phyloP scores from a whole-genome alignment of 768 basidiomycete genomes.

The Zangia roseola region DNA sequence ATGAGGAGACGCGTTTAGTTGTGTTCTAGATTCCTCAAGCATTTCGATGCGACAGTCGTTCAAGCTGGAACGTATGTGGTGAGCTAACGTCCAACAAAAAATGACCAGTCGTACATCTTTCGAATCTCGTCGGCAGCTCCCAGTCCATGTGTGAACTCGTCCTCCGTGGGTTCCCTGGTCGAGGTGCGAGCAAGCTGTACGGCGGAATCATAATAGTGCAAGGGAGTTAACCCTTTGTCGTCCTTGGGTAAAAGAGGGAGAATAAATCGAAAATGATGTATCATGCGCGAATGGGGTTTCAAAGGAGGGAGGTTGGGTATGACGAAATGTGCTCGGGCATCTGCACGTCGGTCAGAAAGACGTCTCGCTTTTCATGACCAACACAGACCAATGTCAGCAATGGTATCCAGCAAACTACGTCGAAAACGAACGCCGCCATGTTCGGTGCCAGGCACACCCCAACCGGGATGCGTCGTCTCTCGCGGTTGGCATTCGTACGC shows the following conservation, averaged over 20 bases:
- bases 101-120: conserved; percentile 46
- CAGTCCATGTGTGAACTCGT: conserved; percentile 65
- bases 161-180: conserved; percentile 57
- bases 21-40: conserved; percentile 53
- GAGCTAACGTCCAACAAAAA: neutral
- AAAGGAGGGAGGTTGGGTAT: conserved; percentile 70
- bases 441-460: conserved; percentile 70
- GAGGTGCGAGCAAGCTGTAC: conserved; percentile 70
- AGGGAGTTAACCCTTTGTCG: conserved; percentile 60
- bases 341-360: conserved; percentile 35
- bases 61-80: conserved; percentile 39
- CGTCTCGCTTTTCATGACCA: neutral
- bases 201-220: conserved; percentile 77
- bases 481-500: conserved; percentile 70
- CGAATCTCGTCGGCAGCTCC: conserved; percentile 60
- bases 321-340: conserved; percentile 64
- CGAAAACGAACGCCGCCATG: conserved; percentile 64
- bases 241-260: conserved; percentile 58
- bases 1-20: conserved; percentile 29
- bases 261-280: conserved; percentile 79
- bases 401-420: conserved; percentile 66
- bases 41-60: conserved; percentile 65
- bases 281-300: conserved; percentile 73
- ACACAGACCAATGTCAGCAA: conserved; percentile 62
- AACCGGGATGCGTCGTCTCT: conserved; percentile 65